Conservation (phyloP, 2,329 filamentous ascomycete species). For the Thelonectria blattea region DNA sequence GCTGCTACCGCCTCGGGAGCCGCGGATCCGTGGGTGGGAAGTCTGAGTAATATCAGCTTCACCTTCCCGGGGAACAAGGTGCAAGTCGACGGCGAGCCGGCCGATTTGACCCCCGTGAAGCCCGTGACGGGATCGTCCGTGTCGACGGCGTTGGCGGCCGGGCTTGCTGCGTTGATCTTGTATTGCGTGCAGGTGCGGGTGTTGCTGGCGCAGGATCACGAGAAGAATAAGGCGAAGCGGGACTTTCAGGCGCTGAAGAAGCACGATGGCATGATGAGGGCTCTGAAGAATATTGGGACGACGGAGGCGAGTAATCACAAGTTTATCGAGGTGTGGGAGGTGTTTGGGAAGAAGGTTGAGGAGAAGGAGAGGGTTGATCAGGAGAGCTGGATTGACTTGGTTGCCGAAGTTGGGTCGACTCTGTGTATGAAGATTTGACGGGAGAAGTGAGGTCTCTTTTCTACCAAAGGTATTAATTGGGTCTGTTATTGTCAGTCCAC, state of each 20-base stretch:
- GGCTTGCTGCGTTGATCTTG: constrained; percentile 41
- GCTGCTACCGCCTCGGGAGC: constrained; percentile 26
- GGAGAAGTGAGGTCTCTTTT: too few relatives aligned
- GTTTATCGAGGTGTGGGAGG: constrained; percentile 39
- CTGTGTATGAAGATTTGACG: background rate
- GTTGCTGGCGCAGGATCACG: constrained; percentile 18
- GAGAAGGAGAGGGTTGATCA: constrained; percentile 21
- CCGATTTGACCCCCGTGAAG: background rate
- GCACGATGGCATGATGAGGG: constrained; percentile 29
- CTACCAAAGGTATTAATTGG: too few relatives aligned
- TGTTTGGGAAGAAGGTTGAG: constrained; percentile 30
- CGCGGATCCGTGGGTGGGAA: constrained; percentile 11
- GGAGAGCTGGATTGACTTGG: constrained; percentile 24
- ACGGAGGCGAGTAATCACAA: constrained; percentile 31
- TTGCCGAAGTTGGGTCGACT: constrained; percentile 4
- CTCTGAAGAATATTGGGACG: constrained; percentile 28
- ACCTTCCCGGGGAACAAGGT: constrained; percentile 41
- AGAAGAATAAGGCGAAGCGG: constrained; percentile 24
- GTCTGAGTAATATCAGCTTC: constrained; percentile 36
- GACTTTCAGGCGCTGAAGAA: constrained; percentile 21
- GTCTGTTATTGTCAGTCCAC: too few relatives aligned
- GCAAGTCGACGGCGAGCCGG: constrained; percentile 5
- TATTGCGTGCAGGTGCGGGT: constrained; percentile 32
- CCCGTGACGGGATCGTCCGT: constrained; percentile 34
- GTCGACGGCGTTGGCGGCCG: constrained; percentile 40